Base-by-base conservation (phyloP, 2,329 filamentous ascomycete genomes). In the Ustilaginoidea virens region DNA sequence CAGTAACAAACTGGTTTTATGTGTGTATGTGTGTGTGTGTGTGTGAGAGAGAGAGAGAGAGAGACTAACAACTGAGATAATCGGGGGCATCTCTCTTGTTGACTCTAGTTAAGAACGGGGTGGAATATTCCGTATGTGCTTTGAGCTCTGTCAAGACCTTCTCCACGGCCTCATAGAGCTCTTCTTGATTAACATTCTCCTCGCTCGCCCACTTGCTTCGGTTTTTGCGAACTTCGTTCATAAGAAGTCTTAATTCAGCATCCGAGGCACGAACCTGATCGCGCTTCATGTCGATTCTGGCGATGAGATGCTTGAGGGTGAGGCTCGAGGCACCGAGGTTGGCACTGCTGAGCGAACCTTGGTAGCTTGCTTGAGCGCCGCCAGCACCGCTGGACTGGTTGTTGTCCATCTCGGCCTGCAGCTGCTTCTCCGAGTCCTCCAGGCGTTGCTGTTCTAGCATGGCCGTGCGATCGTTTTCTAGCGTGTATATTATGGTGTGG, bases 161-260 rank as follows among this genome's bases (percentile, higher is more conserved):
- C 52, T 98, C 90, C 10, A 90, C 66, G 8, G 90, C 83, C 58
- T 98, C 90, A 49, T 98, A 98, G 5, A 98, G 66, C 54, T 98
- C 90, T 53, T 98, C 90, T 54, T 98, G 90, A 34, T 90, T 87
- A 36, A 98, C 79, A 41, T 92, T 90, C 43, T 98, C 90, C 53
- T 96, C 90, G 50, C 80, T 96, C 4, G 90, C 87, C 90, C 90
- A 98, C 57, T 98, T 98, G 55, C 87, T 96, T 44, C 90, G 69
- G 43, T 96, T 96, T 54, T 96, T 98, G 38, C 90, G 74, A 12
- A 98, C 90, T 53, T 98, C 90, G 44, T 90, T 94, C 69, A 98
- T 93, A 33, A 98, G 60, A 28, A 79, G 82, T 34, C 90, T 74
- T 34, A 98, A 63, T 48, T 98, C 87, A 15, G 85, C 80, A 57